Conservation (phyloP, 352 stramenopile species). For the Heterotrichella gracilis region DNA sequence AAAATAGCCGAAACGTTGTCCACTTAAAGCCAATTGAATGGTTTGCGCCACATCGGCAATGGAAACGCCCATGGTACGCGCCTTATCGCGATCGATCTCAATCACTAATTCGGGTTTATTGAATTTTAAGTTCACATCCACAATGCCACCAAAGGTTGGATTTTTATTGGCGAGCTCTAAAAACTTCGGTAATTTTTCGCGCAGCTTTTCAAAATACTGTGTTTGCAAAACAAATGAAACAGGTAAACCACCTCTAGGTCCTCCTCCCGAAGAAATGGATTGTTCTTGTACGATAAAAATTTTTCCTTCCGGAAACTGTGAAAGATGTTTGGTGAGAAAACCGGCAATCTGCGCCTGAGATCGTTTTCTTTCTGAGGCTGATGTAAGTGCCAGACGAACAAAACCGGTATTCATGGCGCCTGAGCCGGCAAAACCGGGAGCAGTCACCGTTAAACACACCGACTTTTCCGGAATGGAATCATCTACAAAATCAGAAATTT, state of each 20-base stretch:
- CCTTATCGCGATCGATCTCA: no score
- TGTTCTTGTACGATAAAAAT: neutral
- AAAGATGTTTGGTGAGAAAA: neutral
- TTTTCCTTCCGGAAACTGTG: neutral
- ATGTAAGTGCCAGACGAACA: neutral
- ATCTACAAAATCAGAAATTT: slow-evolving; percentile 9
- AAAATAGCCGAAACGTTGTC: neutral
- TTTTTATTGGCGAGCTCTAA: neutral
- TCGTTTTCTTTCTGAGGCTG: neutral
- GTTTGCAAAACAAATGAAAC: neutral
- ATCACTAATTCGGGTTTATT: neutral
- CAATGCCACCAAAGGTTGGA: neutral
- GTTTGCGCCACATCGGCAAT: no score
- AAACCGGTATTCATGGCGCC: neutral
- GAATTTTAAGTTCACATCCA: neutral
- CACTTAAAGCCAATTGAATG: no score
- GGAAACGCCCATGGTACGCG: no score
- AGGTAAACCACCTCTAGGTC: neutral
- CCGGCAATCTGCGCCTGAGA: neutral
- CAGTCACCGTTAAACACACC: neutral
- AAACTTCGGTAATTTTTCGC: neutral
- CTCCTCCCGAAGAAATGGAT: neutral
- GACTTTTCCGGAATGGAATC: neutral
- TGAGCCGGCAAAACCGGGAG: neutral
- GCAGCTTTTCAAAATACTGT: neutral